Base-by-base conservation (phyloP, 2,329 filamentous ascomycete genomes). In the Colletotrichum scovillei region DNA sequence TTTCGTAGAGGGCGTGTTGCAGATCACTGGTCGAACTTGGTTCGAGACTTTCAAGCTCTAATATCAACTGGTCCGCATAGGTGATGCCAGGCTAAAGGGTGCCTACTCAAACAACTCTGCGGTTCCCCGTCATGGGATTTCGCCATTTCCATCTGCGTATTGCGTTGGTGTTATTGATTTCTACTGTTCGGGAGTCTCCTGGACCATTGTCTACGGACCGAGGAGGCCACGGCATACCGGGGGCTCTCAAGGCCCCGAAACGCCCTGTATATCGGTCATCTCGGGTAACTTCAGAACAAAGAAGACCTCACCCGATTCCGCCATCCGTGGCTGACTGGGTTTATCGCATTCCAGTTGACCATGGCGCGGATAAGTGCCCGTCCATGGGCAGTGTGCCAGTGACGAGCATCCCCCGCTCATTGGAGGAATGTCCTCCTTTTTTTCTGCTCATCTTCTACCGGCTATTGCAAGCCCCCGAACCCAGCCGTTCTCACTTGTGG, bases 1-100 rank as follows among this genome's bases (percentile, higher is more conserved):
- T 92, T 73, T 79, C 83, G 16, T 88, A 80, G 63, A 16, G 35
- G 28, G 32, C 7, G 4, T 9, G 5, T 42, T 19, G 16, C 24
- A 16, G n/a, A 19, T 42, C 30, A 9, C 7, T 22, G 28, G 24
- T 5, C 32, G 9, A 30, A 42, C 14, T 19, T 19, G 16, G 14
- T 42, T 42, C 38, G 5, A 42, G 6, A 19, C 14, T 42, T 22
- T 49, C 16, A 11, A 8, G 7, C 42, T 49, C 42, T 19, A 19
- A 42, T 49, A 22, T 11, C 42, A 49, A 49, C 42, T 9, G 19
- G 19, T 49, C 42, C 7, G 42, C 16, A 46, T 9, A 46, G 19
- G 19, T 46, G 5, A 46, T 46, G 42, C 19, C 19, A 22, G 19
- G 8, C 7, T 5, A 0, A 9, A 5, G 42, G n/a, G 42, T 11